phyloP scores from a whole-genome alignment of 164 flowering plant species.

The Cinnamomum chago region DNA sequence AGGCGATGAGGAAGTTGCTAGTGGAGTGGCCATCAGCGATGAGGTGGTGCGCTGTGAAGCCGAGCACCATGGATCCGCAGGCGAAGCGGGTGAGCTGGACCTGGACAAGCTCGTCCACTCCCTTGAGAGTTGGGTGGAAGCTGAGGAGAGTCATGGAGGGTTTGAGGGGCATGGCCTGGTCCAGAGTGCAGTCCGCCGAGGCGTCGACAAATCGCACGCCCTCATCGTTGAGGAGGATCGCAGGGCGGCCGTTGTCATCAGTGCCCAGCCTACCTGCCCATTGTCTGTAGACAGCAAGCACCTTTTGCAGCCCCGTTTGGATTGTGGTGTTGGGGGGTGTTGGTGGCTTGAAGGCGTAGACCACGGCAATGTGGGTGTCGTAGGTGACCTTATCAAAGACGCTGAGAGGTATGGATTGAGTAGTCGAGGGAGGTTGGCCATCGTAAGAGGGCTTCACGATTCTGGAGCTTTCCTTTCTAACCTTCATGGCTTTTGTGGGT shows the following conservation, averaged over 20 bases:
- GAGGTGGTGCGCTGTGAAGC: constrained; percentile 27
- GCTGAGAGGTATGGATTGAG: constrained; percentile 15
- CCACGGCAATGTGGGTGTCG: constrained; percentile 19
- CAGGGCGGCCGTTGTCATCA: not conserved
- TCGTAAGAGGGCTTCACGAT: constrained; percentile 25
- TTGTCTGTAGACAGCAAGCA: constrained; percentile 9
- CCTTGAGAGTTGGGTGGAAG: constrained; percentile 23
- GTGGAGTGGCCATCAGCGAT: constrained; percentile 33
- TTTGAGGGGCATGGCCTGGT: not conserved
- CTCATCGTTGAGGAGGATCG: constrained; percentile 1
- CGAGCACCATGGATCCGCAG: constrained; percentile 29
- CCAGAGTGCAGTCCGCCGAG: constrained; percentile 10
- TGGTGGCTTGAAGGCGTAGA: constrained; percentile 20
- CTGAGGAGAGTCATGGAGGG: constrained; percentile 10
- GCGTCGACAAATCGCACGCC: constrained; percentile 17
- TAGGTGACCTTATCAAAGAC: constrained; percentile 29
- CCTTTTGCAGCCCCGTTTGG: constrained; percentile 14
- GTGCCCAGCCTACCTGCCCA: constrained; percentile 17
- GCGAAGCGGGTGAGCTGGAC: constrained; percentile 35
- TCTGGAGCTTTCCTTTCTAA: constrained; percentile 15
- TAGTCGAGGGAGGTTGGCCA: constrained; percentile 16
- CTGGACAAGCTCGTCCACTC: constrained; percentile 25
- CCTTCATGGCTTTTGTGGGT: not conserved
- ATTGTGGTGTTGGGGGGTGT: not conserved
- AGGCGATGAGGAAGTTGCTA: constrained; percentile 29